phyloP scores from a whole-genome alignment of 306 rosid genomes.

The Vicia faba region DNA sequence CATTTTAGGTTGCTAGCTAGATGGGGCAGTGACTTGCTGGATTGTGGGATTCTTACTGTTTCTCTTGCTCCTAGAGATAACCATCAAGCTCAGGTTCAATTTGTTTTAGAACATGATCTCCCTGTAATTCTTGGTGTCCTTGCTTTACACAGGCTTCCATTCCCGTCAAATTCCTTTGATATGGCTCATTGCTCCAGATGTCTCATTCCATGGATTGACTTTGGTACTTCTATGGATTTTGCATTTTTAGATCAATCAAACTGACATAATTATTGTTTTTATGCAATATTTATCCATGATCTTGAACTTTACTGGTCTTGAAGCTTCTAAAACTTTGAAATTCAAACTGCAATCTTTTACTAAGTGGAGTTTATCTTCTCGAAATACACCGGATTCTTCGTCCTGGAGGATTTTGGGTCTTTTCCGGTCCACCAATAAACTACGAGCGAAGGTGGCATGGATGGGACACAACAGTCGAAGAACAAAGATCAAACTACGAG shows the following conservation, averaged over 20 bases:
- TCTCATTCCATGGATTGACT: conserved; percentile 98
- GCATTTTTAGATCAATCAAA: conserved; percentile 8
- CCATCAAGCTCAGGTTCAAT: conserved; percentile 99
- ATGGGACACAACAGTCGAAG: conserved; percentile 94
- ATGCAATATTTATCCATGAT: conserved; percentile 16
- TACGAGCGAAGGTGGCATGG: conserved; percentile 87
- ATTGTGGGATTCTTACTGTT: conserved; percentile 83
- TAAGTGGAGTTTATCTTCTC: conserved; percentile 86
- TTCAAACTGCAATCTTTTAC: neutral
- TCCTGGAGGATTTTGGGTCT: conserved; percentile 97
- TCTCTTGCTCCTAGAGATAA: conserved; percentile 99
- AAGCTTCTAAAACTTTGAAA: conserved; percentile 23
- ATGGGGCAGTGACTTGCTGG: conserved; percentile 98
- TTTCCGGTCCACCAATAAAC: conserved; percentile 97
- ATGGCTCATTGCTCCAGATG: conserved; percentile 99
- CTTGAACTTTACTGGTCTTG: conserved; percentile 19
- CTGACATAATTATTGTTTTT: conserved; percentile 14
- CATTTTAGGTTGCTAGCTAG: conserved; percentile 90
- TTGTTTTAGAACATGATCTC: conserved; percentile 96
- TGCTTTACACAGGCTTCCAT: conserved; percentile 93
- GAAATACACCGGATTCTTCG: conserved; percentile 94
- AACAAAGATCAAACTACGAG: conserved; percentile 71
- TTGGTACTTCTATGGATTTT: conserved; percentile 52
- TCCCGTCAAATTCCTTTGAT: conserved; percentile 93
- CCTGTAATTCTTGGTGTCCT: conserved; percentile 97